A percentile compares a stretch with the other conserved stretches of the same genome.
Conservation (phyloP, 2,329 filamentous ascomycete species). For the Westerdykella aurantiaca region DNA sequence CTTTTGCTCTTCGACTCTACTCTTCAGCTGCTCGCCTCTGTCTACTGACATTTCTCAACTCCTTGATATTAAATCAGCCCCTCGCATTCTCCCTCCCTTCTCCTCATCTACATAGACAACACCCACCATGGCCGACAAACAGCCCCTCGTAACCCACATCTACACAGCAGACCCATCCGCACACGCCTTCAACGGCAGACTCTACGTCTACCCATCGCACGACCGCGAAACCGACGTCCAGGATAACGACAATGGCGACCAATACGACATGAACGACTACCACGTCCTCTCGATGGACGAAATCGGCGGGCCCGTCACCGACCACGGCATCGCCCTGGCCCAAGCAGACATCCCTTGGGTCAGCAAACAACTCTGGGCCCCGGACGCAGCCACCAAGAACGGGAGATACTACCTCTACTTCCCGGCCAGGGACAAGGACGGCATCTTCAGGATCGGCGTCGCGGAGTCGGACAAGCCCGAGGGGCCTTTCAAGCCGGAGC, state of each 20-base stretch:
- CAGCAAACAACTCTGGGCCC: conserved; percentile 74
- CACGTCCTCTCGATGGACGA: conserved; percentile 65
- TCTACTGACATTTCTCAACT: neutral
- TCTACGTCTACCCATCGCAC: conserved; percentile 79
- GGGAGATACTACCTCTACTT: conserved; percentile 73
- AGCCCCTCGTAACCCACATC: conserved; percentile 65
- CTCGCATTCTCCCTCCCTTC: neutral
- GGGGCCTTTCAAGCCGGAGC: conserved; percentile 64
- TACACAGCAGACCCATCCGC: conserved; percentile 78
- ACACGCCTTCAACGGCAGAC: conserved; percentile 67
- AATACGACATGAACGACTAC: conserved; percentile 81
- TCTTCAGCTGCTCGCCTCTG: neutral
- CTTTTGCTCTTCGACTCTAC: no score
- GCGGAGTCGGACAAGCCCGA: conserved; percentile 58
- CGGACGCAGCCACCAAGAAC: conserved; percentile 64
- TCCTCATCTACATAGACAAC: neutral
- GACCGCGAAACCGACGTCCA: conserved; percentile 68
- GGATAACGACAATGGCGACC: conserved; percentile 79
- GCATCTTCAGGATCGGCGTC: conserved; percentile 69
- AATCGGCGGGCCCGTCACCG: conserved; percentile 55
- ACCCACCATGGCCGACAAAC: conserved; percentile 35
- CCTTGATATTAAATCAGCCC: conserved; percentile 2
- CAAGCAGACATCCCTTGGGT: conserved; percentile 68
- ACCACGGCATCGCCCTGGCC: conserved; percentile 66
- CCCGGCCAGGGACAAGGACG: conserved; percentile 64